Base-by-base conservation (phyloP, 2,329 filamentous ascomycete genomes). In the Aspergillus quadrilineatus region DNA sequence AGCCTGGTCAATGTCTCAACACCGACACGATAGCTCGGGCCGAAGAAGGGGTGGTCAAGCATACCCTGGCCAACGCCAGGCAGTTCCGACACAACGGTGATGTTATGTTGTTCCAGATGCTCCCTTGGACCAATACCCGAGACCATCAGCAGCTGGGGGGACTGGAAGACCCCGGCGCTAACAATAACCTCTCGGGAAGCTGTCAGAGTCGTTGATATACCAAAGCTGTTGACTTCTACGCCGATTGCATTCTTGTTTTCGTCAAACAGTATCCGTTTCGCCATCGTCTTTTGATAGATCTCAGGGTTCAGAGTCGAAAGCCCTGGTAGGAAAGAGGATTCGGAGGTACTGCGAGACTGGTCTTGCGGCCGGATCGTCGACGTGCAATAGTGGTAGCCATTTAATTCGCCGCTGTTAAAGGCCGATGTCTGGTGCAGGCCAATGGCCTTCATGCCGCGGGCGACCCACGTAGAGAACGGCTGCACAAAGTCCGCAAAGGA, bases 101-200 rank as follows among this genome's bases (percentile, higher is more conserved):
- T 73, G 1, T 55, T 57, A 48, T 70, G 60, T 4, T 65, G 26
- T 6, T 66, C 26, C 7, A 74, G 59, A 1, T 62, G 58, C 0
- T 61, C 61, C 3, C 55, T 43, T 2, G 80, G 80, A 0, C 81
- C 81, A 47, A 78, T 67, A 1, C 81, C 81, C 15, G 78, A 80
- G 2, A 81, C 73, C 71, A 82, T 80, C 8, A 83, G 70, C 2
- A 63, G 50, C 47, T 63, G 61, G 0, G 61, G 61, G 14, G 78
- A 80, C 60, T 84, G 81, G 63, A 80, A 82, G 4, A 77, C 73
- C 3, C 83, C 83, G 0, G 77, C 80, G 1, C 80, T 75, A 7
- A 85, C 57, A 39, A 79, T 75, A 4, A 77, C 75, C 60, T 85
- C 83, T 30, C 74, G 74, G 4, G 45, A 36, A 15, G 46, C 53